These are phyloP conservation scores for Plasmodium inui DNA, from an alignment of 169 alveolate species.

Conservation along the genomic window DNA sequence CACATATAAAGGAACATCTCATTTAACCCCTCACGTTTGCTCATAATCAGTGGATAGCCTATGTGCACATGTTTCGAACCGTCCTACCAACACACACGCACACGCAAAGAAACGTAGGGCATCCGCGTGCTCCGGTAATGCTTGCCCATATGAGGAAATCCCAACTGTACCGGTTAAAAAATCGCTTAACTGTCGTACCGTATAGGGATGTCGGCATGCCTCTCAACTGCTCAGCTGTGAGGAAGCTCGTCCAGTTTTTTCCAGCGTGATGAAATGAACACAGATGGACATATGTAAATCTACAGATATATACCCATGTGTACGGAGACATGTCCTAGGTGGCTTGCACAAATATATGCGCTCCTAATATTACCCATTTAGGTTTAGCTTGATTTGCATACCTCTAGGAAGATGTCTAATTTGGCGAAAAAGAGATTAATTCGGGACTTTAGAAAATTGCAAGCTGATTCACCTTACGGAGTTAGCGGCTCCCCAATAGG, in stretches of 20 bases:
- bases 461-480: conserved; percentile 93
- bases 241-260: neutral
- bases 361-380: neutral
- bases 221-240: neutral
- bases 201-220: neutral
- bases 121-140: neutral
- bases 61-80: neutral
- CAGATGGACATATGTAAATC: neutral
- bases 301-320: neutral
- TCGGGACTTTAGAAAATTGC: conserved; percentile 93
- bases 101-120: neutral
- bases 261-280: neutral
- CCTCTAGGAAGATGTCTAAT: conserved; percentile 57
- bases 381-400: neutral
- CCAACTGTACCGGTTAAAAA: neutral
- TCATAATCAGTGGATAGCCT: neutral
- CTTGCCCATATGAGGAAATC: neutral
- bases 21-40: neutral
- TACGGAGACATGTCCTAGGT: neutral
- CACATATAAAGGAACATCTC: neutral
- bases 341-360: neutral
- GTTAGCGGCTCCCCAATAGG: conserved; percentile 96
- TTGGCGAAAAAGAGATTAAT: conserved; percentile 90
- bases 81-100: neutral
- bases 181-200: neutral